Conservation (phyloP, 345 rosid species). For the Luvunga scandens region DNA sequence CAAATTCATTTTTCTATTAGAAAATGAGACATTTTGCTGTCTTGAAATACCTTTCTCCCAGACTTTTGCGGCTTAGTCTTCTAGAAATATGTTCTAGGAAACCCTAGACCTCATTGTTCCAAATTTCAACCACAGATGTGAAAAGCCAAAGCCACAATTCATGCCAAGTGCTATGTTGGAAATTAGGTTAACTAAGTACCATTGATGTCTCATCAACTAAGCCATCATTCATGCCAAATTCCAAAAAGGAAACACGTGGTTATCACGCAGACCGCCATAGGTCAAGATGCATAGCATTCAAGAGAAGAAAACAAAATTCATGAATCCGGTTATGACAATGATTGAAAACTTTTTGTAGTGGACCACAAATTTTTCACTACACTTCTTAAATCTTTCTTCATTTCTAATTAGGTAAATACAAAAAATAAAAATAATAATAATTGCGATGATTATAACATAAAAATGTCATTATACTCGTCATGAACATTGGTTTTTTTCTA, state of each 20-base stretch:
- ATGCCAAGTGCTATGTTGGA: neutral
- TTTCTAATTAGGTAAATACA: no score
- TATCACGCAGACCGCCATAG: neutral
- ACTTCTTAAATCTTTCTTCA: no score
- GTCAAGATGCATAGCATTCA: neutral
- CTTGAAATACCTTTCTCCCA: neutral
- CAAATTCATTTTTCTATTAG: neutral
- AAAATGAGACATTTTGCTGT: neutral
- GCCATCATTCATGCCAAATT: neutral
- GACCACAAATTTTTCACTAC: no score
- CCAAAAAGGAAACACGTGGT: neutral
- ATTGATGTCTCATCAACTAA: neutral
- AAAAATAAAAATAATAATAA: no score
- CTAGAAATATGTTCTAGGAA: neutral
- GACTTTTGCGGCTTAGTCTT: neutral
- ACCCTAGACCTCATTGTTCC: neutral
- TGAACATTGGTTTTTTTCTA: neutral
- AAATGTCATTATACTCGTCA: neutral
- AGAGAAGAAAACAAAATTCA: neutral
- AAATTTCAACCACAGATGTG: slow-evolving; percentile 9
- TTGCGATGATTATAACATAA: no score
- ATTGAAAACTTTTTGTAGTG: no score
- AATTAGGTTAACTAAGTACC: neutral
- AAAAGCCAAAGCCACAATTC: neutral
- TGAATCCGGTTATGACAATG: no score